Base-by-base conservation (phyloP, 2,329 filamentous ascomycete species). In the Leptoxyphium fumago region DNA sequence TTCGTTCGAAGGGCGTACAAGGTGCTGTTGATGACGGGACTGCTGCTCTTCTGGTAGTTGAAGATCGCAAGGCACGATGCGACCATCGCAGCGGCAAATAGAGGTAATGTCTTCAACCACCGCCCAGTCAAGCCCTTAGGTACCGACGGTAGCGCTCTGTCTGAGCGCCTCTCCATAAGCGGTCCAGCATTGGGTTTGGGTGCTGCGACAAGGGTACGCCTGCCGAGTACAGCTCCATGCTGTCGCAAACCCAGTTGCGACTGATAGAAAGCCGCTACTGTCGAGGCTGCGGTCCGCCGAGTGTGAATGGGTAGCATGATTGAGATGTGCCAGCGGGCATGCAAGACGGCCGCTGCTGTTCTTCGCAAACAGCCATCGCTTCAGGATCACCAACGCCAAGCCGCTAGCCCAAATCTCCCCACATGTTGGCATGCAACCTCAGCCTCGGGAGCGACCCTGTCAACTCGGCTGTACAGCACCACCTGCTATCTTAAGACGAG, bases 11-110 rank as follows among this genome's bases (percentile, higher is more conserved):
- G 75, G 1, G 89, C 84, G 71, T 96, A 98, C 26, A 98, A 75
- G 4, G 87, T 91, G 44, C 83, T 85, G 44, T 78, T 78, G 13
- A 71, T 84, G 36, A 67, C 82, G 44, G 83, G 84, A 21, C 80
- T 86, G n/a, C 84, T 86, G 45, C 80, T 78, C 64, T 95, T 95
- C 64, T 98, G 89, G 75, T 98, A 96, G 74, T 98, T 98, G 82
- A 98, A 96, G 64, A 98, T 95, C 53, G 82, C 85, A 47, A 93
- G 68, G 52, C 80, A 80, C 52, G 80, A 82, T 44, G 73, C 71
- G 41, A 76, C 74, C 54, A 94, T 77, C 50, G 85, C 69, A 50
- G 75, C 64, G 43, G 82, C 61, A 73, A 96, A 96, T 61, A 94
- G 68, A 43, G 89, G 89, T 29, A 94, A 65, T 1, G 85, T 86